Evolutionary conservation across 2,329 filamentous ascomycete genomes (phyloP), one percentile per base, ranked within the genome.

Genomic region (Sclerotinia sclerotiorum): DNA sequence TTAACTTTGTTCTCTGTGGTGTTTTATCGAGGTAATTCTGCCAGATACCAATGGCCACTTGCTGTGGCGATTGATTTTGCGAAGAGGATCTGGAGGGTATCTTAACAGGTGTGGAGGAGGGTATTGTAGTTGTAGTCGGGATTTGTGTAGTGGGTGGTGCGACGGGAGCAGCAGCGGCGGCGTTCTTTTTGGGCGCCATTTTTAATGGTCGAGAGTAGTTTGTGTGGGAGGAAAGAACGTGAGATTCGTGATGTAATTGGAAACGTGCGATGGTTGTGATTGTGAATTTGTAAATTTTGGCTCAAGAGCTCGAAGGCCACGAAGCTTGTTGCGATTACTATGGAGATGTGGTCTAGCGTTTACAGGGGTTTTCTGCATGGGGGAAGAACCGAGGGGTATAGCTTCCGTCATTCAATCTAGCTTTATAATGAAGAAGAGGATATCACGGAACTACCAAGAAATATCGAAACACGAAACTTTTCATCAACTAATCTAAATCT

Each of bases 1-100:
- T 86, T 70, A 99, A 86, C 85, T 97, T 95, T 60, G 90, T 94
- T 71, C 94, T 88, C 84, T 97, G 94, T 58, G 94, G 89, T 56
- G 95, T 99, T 74, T 88, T 85, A 73, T 90, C 82, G 67, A 89
- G 79, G 81, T 99, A 99, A 80, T 92, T 88, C 74, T 88, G 82
- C 85, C 89, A 90, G 74, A 97, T 84, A 77, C 88, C 88, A 68
- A 84, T 75, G 55, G 89, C 82, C 72, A 96, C 91, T 75, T 89
- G 83, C 39, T 77, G 73, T 1, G 74, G 72, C 11, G 67, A 73
- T 63, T 75, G 74, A 56, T 76, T 72, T 63, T 60, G 67, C 65
- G 62, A 72, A n/a, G 71, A 69, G 51, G 76, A 76, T 63, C 70
- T 65, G 48, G 75, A 71, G 35, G 63, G 60, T 64, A 71, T 74